Evolutionary conservation across 1,284 basidiomycete species (phyloP), one percentile per base, ranked within the genome.

Genomic region (Ustilago hordei): DNA sequence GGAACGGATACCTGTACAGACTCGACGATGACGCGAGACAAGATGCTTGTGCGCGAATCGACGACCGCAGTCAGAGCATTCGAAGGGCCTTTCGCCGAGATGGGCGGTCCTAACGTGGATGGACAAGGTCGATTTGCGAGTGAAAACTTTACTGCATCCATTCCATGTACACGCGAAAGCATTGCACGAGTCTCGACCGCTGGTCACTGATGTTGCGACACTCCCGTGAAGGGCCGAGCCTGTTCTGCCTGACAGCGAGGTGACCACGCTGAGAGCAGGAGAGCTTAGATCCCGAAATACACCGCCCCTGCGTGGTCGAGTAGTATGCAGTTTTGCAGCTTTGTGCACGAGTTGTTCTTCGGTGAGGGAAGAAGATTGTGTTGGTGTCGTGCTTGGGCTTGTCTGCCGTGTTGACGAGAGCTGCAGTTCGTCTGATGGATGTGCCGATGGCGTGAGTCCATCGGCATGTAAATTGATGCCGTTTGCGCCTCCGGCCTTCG

Each of bases 41-140:
- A 76, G 66, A 60, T 77, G 74, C 63, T 79, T 81, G 68, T 81
- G 75, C 5, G 72, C 79, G 50, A 79, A 79, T 2, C 67, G 52
- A 34, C 64, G 67, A 4, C 65, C 69, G 55, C 79, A 81, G 28
- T 61, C 60, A 7, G 58, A 31, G 48, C 79, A 81, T 13, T 72
- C 66, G 50, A 79, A 79, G 4, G 77, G 74, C 19, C 63, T 59
- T 41, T 79, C 77, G 6, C 79, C 79, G 4, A 77, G 65, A 62
- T 81, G 79, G 3, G 64, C 52, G 9, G 71, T 76, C 11, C 79
- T 59, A 7, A 75, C 64, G 45, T 81, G 79, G 34, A 75, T 67
- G 8, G 71, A 71, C 12, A 79, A 60, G 4, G 73, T 78, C 2
- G 64, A 74, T 23, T 71, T 75, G 48, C 77, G 73, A 1, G 68